Conservation (phyloP, 257 asterid species). For the Leonotis leonurus region DNA sequence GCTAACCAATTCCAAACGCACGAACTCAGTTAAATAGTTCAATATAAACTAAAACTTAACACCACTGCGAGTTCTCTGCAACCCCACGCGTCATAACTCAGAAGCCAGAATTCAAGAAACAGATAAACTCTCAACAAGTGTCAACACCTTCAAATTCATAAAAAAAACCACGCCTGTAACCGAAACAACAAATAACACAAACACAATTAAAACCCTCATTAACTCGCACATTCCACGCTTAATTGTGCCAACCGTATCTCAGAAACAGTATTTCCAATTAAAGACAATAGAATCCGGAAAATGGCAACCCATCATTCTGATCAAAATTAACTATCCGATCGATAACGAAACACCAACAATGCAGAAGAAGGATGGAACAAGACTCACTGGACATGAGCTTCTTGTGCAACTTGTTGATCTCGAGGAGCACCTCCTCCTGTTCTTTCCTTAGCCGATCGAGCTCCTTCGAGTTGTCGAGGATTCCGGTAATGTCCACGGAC, state of each 20-base stretch:
- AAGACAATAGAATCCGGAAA: neutral
- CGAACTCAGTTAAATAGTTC: neutral
- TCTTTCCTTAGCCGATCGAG: constrained; percentile 92
- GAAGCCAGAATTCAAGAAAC: constrained; percentile 13
- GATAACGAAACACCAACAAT: neutral
- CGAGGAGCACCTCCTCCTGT: constrained; percentile 67
- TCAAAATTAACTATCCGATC: neutral
- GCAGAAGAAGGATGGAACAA: neutral
- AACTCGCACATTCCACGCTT: constrained; percentile 9
- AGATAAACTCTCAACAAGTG: constrained; percentile 13
- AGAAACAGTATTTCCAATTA: neutral
- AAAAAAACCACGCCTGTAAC: neutral
- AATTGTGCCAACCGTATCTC: neutral
- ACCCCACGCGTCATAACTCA: neutral
- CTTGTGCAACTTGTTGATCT: constrained; percentile 90
- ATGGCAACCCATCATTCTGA: constrained; percentile 16
- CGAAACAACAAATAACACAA: neutral
- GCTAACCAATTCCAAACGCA: neutral
- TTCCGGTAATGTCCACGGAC: constrained; percentile 65
- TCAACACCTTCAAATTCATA: neutral
- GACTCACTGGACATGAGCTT: constrained; percentile 74
- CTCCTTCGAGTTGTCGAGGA: constrained; percentile 70
- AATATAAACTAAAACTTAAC: neutral
- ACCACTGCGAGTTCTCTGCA: neutral
- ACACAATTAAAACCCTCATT: neutral